Base-by-base conservation (phyloP, 805 yeast species). In the Candida maltosa region DNA sequence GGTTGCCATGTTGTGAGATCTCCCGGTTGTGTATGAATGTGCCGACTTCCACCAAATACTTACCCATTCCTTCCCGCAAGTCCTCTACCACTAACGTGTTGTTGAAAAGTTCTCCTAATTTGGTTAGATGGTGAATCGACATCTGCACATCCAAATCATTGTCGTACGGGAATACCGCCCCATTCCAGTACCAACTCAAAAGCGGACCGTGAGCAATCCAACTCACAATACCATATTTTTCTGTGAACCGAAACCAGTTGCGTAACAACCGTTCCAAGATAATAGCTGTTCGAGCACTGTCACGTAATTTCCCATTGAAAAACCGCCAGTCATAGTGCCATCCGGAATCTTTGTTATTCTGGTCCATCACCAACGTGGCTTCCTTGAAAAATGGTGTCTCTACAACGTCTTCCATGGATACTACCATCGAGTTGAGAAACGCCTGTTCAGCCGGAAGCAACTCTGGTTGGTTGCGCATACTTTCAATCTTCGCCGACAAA, bases 311-410 rank as follows among this genome's bases (percentile, higher is more conserved):
- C 11, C 80, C 82, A 42, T 69, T 70, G 59, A 76, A 79, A 42
- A 80, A 80, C 36, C 83, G 55, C 65, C 70, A 71, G 49, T 80
- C 85, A 44, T 76, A 75, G 50, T 79, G 84, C 51, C 70, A 68
- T 14, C 79, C 78, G 44, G 46, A 41, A 32, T 67, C 68, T 38
- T 63, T 66, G 20, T 54, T 57, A 15, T 58, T 40, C 41, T 56
- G 58, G 16, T 49, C 48, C 8, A 45, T 38, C 19, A 50, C 37
- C 26, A 60, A 42, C 2, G 55, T 44, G 5, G 67, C 58, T 55
- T 51, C 49, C 27, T 54, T 55, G 51, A 71, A 71, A 34, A 68
- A 63, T 5, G 61, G 54, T 19, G 68, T 58, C 16, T 45, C 39
- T 6, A 28, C 23, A 4, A 52, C 49, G 8, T 35, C 26, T 27